phyloP scores from a whole-genome alignment of 495 filamentous ascomycete species.

The Penicillium salamii region DNA sequence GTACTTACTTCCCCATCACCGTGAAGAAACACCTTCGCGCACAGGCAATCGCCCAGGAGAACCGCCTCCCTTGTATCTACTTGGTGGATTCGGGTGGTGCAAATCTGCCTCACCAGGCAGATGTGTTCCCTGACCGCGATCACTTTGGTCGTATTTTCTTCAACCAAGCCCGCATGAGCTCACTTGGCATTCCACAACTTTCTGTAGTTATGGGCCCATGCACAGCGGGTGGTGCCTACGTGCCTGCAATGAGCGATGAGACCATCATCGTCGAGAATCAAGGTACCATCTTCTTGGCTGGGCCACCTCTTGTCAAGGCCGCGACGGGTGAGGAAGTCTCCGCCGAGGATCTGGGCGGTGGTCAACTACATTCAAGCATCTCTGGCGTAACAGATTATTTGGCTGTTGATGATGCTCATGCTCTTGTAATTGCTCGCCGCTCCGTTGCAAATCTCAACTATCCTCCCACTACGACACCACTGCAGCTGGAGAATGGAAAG shows the following conservation, averaged over 20 bases:
- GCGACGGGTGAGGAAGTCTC: constrained; percentile 92
- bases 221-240: constrained; percentile 93
- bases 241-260: constrained; percentile 96
- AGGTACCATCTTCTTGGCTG: constrained; percentile 94
- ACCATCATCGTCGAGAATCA: constrained; percentile 93
- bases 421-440: constrained; percentile 79
- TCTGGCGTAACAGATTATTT: constrained; percentile 97
- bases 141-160: constrained; percentile 98
- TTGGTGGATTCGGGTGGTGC: constrained; percentile 95
- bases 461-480: constrained; percentile 44
- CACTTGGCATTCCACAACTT: constrained; percentile 85
- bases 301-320: constrained; percentile 92
- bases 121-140: constrained; percentile 93
- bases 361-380: constrained; percentile 84
- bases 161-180: constrained; percentile 89
- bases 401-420: constrained; percentile 91
- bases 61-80: constrained; percentile 85
- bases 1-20: constrained; percentile 96
- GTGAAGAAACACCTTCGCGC: constrained; percentile 97
- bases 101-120: constrained; percentile 92
- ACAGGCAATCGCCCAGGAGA: constrained; percentile 87
- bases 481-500: constrained; percentile 18
- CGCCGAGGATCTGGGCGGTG: constrained; percentile 91
- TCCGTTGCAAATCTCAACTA: constrained; percentile 88
- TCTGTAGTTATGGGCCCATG: constrained; percentile 98